Evolutionary conservation across 2,329 filamentous ascomycete genomes (phyloP), one percentile per base, ranked within the genome.

Genomic region (Trichoderma arundinaceum): DNA sequence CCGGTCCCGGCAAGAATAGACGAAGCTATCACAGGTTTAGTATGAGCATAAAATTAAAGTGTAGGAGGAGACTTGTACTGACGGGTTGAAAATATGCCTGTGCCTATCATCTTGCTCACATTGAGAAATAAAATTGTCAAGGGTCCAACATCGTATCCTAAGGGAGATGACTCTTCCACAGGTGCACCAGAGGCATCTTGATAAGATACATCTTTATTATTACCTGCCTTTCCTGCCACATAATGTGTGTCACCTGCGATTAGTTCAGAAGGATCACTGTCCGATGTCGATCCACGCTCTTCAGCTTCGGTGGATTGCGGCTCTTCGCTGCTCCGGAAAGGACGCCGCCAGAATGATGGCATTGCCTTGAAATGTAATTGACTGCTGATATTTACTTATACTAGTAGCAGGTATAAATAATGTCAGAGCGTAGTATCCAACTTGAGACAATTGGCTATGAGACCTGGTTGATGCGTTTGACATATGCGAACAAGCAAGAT

Each of bases 1-100:
- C 88, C 88, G 0, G 86, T 85, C 1, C 83, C 83, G 1, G 71
- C 77, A 1, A 90, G 78, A n/a, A 91, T 86, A 0, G 80, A 80
- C 0, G 83, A 83, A 15, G 87, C 85, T 88, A 64, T 19, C 4
- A 12, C 6, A 12, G 7, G 39, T 35, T 49, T 9, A 41, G 10
- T 41, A 38, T 15, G 8, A 13, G 8, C 17, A 17, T n/a, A 12
- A 4, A 28, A 35, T 13, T 12, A 9, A 60, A 13, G 7, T 5
- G 4, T n/a, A 6, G 1, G 8, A 6, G 7, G 44, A 19, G 39
- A 10, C 2, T 46, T 54, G 15, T 3, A 78, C 85, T 71, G 71
- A 88, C 86, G 87, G 0, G 87, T 89, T 0, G 86, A 89, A 65
- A 86, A 88, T n/a, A 88, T 82, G 53, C 86, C 86, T 0, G 85